These are phyloP conservation scores for Daldinia decipiens DNA, from an alignment of 495 filamentous ascomycete genomes.

Conservation along the genomic window DNA sequence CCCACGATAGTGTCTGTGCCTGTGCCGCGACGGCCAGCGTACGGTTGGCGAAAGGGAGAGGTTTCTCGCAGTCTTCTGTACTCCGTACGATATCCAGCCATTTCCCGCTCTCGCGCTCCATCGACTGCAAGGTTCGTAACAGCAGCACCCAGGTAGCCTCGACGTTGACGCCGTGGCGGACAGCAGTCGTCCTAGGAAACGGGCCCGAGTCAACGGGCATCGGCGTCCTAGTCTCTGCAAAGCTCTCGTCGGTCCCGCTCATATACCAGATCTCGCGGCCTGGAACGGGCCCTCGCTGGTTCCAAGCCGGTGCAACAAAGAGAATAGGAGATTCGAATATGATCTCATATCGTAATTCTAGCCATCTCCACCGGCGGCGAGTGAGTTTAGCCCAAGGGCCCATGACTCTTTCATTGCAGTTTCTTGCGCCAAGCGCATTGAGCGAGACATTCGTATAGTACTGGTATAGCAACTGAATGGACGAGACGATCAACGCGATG, in stretches of 20 bases:
- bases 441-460: conserved; percentile 51
- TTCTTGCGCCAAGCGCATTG: conserved; percentile 52
- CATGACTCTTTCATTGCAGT: conserved; percentile 57
- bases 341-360: conserved; percentile 62
- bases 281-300: conserved; percentile 52
- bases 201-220: conserved; percentile 37
- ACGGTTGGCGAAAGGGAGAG: conserved; percentile 40
- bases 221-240: conserved; percentile 47
- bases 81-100: conserved; percentile 49
- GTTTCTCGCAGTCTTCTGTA: conserved; percentile 34
- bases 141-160: conserved; percentile 59
- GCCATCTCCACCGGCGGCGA: conserved; percentile 51
- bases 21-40: conserved; percentile 58
- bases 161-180: conserved; percentile 61
- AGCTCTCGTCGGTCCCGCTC: conserved; percentile 52
- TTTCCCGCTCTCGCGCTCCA: conserved; percentile 54
- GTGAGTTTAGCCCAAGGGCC: conserved; percentile 57
- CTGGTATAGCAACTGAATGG: conserved; percentile 56
- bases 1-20: conserved; percentile 60
- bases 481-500: conserved; percentile 52
- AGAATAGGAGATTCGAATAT: conserved; percentile 61
- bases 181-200: conserved; percentile 21
- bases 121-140: conserved; percentile 55
- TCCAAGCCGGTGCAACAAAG: conserved; percentile 56
- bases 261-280: conserved; percentile 50